phyloP scores from a whole-genome alignment of 176 grass and related monocot genomes.

The Triticum timopheevii region DNA sequence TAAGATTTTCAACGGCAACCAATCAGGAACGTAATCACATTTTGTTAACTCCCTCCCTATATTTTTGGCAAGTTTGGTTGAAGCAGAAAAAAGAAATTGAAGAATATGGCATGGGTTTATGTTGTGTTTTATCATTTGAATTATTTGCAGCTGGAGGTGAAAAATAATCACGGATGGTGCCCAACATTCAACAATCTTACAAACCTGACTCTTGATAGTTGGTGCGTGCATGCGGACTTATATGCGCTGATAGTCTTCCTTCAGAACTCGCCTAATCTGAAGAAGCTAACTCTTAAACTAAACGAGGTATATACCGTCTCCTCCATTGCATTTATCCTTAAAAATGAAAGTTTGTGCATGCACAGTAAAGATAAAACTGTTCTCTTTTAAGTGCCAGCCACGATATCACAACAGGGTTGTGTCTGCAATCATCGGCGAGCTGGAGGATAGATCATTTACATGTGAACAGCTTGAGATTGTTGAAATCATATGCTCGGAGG shows the following conservation, averaged over 20 bases:
- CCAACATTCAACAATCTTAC: conserved; percentile 35
- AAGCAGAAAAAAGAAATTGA: neutral
- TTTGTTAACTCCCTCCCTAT: neutral
- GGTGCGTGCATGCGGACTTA: neutral
- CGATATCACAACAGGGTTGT: no score
- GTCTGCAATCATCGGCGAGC: neutral
- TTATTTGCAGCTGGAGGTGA: neutral
- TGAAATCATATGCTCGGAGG: conserved; percentile 3
- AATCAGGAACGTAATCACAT: neutral
- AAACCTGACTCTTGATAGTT: neutral
- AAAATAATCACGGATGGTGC: neutral
- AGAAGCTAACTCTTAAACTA: conserved; percentile 13
- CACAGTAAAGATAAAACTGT: neutral
- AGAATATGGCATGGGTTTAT: neutral
- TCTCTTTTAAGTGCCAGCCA: neutral
- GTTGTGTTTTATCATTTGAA: neutral
- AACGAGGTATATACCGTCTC: neutral
- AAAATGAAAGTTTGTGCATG: neutral
- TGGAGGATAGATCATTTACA: conserved; percentile 19
- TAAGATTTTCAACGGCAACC: neutral
- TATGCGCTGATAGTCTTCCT: conserved; percentile 29
- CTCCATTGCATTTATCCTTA: neutral
- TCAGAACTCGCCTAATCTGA: conserved; percentile 32
- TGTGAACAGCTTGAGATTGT: conserved; percentile 21
- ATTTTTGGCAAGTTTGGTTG: neutral